phyloP scores from a whole-genome alignment of 345 rosid species.

The Leavenworthia alabamica region DNA sequence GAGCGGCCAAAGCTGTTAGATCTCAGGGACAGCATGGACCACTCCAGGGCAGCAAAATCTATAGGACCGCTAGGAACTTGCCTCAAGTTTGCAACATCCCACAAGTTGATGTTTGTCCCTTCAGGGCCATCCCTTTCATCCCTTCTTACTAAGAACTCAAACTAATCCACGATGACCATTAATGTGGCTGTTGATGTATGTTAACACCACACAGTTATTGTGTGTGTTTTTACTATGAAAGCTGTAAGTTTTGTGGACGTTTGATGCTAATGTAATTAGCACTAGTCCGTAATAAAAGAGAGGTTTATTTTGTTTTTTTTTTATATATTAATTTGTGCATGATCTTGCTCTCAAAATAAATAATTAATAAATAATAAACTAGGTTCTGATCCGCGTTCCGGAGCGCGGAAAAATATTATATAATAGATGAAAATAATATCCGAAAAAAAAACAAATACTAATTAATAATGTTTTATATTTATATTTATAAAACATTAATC shows the following conservation, averaged over 20 bases:
- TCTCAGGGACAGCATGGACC: slow-evolving; percentile 1
- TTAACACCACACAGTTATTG: not conserved
- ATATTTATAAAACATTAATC: too few species aligned
- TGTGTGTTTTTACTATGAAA: not conserved
- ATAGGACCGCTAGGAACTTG: too few species aligned
- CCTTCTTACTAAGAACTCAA: slow-evolving; percentile 10
- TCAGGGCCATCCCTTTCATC: not conserved
- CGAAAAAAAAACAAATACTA: too few species aligned
- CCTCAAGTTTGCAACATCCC: too few species aligned
- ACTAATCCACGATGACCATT: not conserved
- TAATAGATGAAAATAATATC: too few species aligned
- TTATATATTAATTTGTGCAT: not conserved
- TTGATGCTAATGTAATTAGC: slow-evolving; percentile 19
- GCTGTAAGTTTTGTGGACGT: not conserved
- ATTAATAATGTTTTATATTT: too few species aligned
- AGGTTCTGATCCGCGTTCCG: too few species aligned
- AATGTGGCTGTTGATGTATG: not conserved
- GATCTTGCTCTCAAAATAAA: not conserved
- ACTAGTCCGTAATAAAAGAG: not conserved
- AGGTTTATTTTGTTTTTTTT: not conserved
- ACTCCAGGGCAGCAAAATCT: not conserved
- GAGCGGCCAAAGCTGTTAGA: slow-evolving; percentile 1
- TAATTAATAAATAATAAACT: not conserved
- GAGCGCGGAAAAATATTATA: too few species aligned
- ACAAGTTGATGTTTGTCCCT: too few species aligned